Base-by-base conservation (phyloP, 768 basidiomycete genomes). In the Tulasnella sp. region DNA sequence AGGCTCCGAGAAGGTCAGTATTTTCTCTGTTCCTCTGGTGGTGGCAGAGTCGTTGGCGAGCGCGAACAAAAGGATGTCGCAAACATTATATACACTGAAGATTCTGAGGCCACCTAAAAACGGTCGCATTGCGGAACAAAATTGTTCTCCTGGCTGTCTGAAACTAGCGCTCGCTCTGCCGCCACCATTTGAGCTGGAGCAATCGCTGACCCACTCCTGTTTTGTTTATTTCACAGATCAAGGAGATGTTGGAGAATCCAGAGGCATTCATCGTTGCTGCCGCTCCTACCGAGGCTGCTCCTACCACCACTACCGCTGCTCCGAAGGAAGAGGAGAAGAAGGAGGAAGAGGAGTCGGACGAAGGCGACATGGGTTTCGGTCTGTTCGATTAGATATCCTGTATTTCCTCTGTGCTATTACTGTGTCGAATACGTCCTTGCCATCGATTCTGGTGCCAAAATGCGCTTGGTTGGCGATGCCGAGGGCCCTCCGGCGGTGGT, bases 201-300 rank as follows among this genome's bases (percentile, higher is more conserved):
- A 73, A 41, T 78, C 48, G 58, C 37, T 80, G 64, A 80, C 64
- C 50, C 28, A 60, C n/a, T 28, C 48, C 24, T 42, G n/a, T 72
- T 24, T 50, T 54, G 41, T 44, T 14, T 28, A n/a, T 37, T 72
- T 16, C 50, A 76, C 83, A 97, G 96, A 91, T 94, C 88, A 98
- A 98, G 90, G 97, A 94, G 85, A 95, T 93, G 89, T 92, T 99
- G 84, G 98, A 93, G 85, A 98, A 99, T 91, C 97, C 98, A 75
- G 96, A 98, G 78, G 97, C 97, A n/a, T 99, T 97, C 84, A 96
- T 94, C 79, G 93, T 88, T 81, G 94, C 93, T 50, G 93, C 93
- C 77, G 89, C 94, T 76, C 89, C 89, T 78, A 91, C 90, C 50
- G 89, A 89, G 34, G 89, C 87, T 37, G 89, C 87, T 50, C 86